Percentiles rank a stretch among this genome's conserved stretches.
Conservation (phyloP, 2,329 filamentous ascomycete species). For the Pseudopithomyces maydicus region DNA sequence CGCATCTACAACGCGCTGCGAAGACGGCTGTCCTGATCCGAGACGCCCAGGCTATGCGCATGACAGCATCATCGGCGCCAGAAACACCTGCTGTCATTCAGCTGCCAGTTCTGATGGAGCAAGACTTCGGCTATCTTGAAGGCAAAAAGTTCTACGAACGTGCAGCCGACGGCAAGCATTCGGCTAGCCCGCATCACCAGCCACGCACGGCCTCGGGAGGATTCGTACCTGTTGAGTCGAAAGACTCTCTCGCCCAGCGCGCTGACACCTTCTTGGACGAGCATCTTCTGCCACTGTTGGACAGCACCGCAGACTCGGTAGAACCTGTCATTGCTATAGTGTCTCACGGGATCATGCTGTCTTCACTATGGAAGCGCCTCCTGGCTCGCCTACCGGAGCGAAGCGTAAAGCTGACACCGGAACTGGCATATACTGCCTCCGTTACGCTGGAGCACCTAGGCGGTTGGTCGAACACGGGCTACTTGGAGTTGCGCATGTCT, state of each 20-base stretch:
- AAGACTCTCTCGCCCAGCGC: conserved; percentile 68
- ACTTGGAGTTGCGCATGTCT: conserved; percentile 52
- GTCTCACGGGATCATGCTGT: conserved; percentile 82
- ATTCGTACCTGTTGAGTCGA: conserved; percentile 68
- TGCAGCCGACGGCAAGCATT: conserved; percentile 42
- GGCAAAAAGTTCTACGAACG: conserved; percentile 61
- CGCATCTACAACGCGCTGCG: conserved; percentile 74
- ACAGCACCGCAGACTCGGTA: conserved; percentile 27
- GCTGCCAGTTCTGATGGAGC: conserved; percentile 63
- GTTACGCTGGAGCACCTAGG: conserved; percentile 59
- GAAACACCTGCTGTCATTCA: conserved; percentile 28
- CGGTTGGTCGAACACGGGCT: conserved; percentile 70
- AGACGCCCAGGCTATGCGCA: conserved; percentile 54
- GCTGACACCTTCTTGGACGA: conserved; percentile 69
- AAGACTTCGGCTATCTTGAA: conserved; percentile 75
- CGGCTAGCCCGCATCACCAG: conserved; percentile 48
- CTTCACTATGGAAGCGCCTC: conserved; percentile 68
- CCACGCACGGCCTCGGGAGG: conserved; percentile 48
- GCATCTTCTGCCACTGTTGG: conserved; percentile 64
- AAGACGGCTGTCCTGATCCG: conserved; percentile 72
- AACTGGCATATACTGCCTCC: conserved; percentile 45
- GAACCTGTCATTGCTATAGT: conserved; percentile 67
- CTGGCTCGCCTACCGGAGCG: conserved; percentile 58
- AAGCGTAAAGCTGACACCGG: conserved; percentile 52
- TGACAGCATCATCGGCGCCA: neutral